Evolutionary conservation across 306 rosid species (phyloP), one percentile per base, ranked within the genome.

Genomic region (Fragaria iinumae): DNA sequence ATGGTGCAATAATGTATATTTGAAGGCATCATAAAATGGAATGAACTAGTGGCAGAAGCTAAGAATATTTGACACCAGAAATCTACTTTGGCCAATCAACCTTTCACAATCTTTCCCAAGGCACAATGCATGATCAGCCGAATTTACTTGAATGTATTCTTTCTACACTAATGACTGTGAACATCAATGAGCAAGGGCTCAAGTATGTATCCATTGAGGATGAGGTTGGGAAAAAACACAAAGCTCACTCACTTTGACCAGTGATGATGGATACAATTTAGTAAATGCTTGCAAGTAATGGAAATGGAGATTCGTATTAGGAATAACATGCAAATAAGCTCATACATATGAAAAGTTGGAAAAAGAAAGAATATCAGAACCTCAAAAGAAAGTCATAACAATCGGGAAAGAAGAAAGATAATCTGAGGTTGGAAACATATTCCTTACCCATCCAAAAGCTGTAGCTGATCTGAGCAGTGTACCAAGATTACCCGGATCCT

Each of bases 401-500:
- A 11, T 3, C 38, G 43, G 6, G 64, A 32, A 67, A 74, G 48
- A 65, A 81, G 75, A 64, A 36, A 44, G 80, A 76, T 65, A 41
- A 23, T 49, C 72, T 59, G 16, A 71, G 45, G 41, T 67, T 60
- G 43, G 67, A 25, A 79, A 63, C 57, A 53, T 73, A 52, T 70
- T 78, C 47, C 92, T 88, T 83, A 92, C 97, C 98, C 97, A 95
- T 86, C 84, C 84, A 78, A 95, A 95, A 80, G 98, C 93, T 81
- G 88, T 80, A 36, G 97, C 97, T 49, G 97, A 88, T 81, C 98
- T 87, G 83, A 95, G 89, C 77, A 92, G 83, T 2, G 98, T 87
- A 67, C 97, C 98, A 20, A 95, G 96, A 84, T 92, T 95, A 62
- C 96, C 97, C 20, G 92, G 96, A 81, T 95, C 98, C 98, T 92